Conservation (phyloP, 257 asterid genomes). For the Penstemon newberryi region DNA sequence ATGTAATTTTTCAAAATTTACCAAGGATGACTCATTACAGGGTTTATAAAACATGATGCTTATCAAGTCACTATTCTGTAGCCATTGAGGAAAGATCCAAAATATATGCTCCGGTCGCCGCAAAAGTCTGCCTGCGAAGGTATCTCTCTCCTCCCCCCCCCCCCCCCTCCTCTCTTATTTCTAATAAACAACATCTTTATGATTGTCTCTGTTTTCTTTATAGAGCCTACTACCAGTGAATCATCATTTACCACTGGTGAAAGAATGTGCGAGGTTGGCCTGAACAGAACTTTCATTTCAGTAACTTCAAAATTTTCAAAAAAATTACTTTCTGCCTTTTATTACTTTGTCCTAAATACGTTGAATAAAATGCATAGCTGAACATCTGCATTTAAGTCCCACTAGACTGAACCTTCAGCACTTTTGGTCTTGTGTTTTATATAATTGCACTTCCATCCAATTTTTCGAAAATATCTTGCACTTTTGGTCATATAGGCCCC, state of each 20-base stretch:
- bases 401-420: too few species aligned
- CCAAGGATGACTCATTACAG: constrained; percentile 3
- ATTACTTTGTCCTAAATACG: constrained; percentile 19
- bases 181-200: constrained; percentile 24
- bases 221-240: constrained; percentile 56
- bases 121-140: constrained; percentile 51
- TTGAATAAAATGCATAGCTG: constrained; percentile 25
- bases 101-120: constrained; percentile 60
- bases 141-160: constrained; percentile 31
- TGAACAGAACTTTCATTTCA: constrained; percentile 21
- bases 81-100: constrained; percentile 89
- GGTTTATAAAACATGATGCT: constrained; percentile 25
- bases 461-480: too few species aligned
- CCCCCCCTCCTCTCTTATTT: too few species aligned
- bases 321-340: constrained; percentile 19
- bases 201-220: constrained; percentile 24
- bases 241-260: constrained; percentile 81
- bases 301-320: constrained; percentile 4
- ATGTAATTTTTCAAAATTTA: constrained; percentile 2
- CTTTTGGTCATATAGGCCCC: too few species aligned
- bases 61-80: constrained; percentile 32
- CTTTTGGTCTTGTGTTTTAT: too few species aligned
- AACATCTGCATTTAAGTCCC: background rate
- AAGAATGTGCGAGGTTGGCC: constrained; percentile 85
- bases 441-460: too few species aligned